Evolutionary conservation across 2,329 filamentous ascomycete species (phyloP).

Genomic region (Thielaviopsis punctulata): DNA sequence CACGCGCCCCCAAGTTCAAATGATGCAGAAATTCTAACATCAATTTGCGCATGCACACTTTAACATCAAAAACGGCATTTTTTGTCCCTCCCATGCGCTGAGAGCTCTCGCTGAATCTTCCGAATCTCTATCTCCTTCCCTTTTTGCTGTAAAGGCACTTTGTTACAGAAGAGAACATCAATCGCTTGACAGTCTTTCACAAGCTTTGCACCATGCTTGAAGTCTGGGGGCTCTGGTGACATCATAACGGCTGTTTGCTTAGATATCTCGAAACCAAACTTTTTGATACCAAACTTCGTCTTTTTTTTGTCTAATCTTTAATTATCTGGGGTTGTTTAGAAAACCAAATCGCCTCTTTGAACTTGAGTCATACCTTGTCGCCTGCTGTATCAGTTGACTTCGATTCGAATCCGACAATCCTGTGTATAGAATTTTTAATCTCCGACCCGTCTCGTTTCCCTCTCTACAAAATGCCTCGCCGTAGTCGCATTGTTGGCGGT

Average conservation of each 20-base stretch:
- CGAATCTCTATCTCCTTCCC: too few species aligned
- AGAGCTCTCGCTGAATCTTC: background rate
- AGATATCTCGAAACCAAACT: background rate
- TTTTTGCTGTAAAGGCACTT: background rate
- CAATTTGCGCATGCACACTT: background rate
- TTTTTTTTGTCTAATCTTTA: background rate
- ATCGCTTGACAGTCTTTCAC: background rate
- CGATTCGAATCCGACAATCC: background rate
- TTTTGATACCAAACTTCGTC: background rate
- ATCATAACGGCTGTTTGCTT: background rate
- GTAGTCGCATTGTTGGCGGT: background rate
- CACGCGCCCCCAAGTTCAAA: background rate
- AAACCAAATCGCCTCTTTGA: too few species aligned
- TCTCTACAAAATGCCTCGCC: background rate
- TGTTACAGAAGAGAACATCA: too few species aligned
- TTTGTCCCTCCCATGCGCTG: background rate
- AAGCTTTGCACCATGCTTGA: background rate
- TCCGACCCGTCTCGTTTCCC: background rate
- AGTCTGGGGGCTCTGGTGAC: background rate
- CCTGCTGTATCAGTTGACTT: background rate
- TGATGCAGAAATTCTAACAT: background rate
- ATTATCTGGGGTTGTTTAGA: too few species aligned
- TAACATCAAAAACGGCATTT: background rate
- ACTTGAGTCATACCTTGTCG: too few species aligned
- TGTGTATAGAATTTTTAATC: too few species aligned